Percentiles rank a stretch among this genome's conserved stretches.
Evolutionary conservation across 2,329 filamentous ascomycete species (phyloP).

Genomic region (Zarea fungicola): DNA sequence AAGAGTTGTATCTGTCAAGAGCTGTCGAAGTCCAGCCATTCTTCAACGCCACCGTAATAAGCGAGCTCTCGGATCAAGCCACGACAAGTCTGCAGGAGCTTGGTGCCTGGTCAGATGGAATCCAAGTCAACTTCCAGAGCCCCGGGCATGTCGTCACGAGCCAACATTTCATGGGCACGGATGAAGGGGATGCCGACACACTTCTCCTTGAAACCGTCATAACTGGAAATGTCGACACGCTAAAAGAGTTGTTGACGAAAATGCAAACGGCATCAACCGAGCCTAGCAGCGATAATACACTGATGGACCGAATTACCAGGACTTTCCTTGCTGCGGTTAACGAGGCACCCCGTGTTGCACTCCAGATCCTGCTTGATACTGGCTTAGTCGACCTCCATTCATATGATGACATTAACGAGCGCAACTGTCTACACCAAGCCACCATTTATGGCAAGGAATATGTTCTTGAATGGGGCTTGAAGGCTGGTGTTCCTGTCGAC

Average conservation of each 20-base stretch:
- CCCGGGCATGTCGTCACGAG: constrained; percentile 61
- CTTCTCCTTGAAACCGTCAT: constrained; percentile 84
- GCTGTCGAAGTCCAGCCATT: constrained; percentile 97
- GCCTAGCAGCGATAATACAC: constrained; percentile 47
- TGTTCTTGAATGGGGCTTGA: constrained; percentile 72
- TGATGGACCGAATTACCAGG: constrained; percentile 74
- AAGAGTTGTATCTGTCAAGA: constrained; percentile 91
- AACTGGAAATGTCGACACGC: constrained; percentile 68
- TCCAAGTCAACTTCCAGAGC: constrained; percentile 76
- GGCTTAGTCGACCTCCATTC: constrained; percentile 83
- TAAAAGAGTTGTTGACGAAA: constrained; percentile 76
- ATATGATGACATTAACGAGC: constrained; percentile 95
- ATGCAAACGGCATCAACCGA: constrained; percentile 54
- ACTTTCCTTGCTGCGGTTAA: constrained; percentile 88
- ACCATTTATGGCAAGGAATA: constrained; percentile 83
- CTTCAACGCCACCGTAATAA: constrained; percentile 96
- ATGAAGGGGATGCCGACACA: constrained; percentile 85
- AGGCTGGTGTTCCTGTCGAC: constrained; percentile 68
- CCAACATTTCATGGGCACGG: constrained; percentile 64
- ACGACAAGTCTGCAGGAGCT: constrained; percentile 94
- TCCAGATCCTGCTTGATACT: constrained; percentile 73
- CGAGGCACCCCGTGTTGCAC: constrained; percentile 71
- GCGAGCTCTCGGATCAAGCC: constrained; percentile 91
- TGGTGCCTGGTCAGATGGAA: constrained; percentile 94
- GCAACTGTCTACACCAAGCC: constrained; percentile 95